Base-by-base conservation (phyloP, 2,329 filamentous ascomycete species). In the Lecanicillium sp. region DNA sequence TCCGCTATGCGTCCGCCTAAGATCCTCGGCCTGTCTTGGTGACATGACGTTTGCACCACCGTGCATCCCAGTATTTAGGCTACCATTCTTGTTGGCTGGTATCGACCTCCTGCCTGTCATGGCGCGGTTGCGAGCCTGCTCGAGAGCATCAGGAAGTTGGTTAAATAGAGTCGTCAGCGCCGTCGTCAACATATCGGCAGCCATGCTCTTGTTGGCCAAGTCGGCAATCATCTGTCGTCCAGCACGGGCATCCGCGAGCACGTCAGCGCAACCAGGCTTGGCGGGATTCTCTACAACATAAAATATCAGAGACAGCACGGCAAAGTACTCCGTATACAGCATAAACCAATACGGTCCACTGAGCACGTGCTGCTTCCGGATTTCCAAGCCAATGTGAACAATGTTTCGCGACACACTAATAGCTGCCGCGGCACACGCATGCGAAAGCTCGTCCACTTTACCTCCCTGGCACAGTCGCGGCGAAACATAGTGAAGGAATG, bases 321-420 rank as follows among this genome's bases (percentile, higher is more conserved):
- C 80, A 54, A 88, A 89, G 61, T 87, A 89, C 13, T 85, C 83
- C 3, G 84, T 87, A 54, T 87, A 90, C 54, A 90, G 77, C 48
- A 85, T 83, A 53, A 90, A 90, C 85, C 85, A 92, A 58, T 87
- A 89, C 0, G 85, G 83, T 1, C 85, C 86, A 45, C 83, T 81
- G n/a, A 92, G 66, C 6, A 86, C 67, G 4, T 80, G 75, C 51
- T 82, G 75, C 53, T 80, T 81, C 47, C 83, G 80, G 66, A 89
- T 89, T 51, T 88, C 82, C 16, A 78, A 72, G 4, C 81, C 83
- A 42, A 90, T 86, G 51, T 89, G 84, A 25, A 92, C 76, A 44
- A 92, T 85, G 51, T 90, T 84, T 4, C 71, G 68, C 9, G 74
- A 75, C 11, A 88, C 68, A 43, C 71, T 79, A 38, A 79, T 71